phyloP scores from a whole-genome alignment of 2,329 filamentous ascomycete genomes.

The Mollisia scopiformis region DNA sequence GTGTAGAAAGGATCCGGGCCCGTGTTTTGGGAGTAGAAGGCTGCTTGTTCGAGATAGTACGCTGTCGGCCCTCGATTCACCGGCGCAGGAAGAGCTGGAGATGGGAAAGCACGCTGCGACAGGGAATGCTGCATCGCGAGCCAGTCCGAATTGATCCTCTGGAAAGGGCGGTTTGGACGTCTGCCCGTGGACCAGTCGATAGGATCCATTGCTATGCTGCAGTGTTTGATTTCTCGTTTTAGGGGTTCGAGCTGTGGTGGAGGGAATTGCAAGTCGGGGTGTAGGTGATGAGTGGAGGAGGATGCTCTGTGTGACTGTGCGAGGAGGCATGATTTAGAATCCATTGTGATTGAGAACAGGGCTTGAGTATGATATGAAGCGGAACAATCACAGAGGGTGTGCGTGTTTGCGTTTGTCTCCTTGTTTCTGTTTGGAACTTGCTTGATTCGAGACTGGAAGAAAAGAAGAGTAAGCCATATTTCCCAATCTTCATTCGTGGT shows the following conservation, averaged over 20 bases:
- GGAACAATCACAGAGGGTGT: background rate
- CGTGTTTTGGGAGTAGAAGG: background rate
- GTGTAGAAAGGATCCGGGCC: background rate
- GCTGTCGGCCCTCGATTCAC: background rate
- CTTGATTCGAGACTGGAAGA: background rate
- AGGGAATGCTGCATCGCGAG: background rate
- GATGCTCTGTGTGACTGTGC: background rate
- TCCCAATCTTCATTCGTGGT: background rate
- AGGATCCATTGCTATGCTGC: background rate
- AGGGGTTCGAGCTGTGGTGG: background rate
- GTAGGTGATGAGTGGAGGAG: background rate
- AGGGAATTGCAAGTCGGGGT: too few species aligned
- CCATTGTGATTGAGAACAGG: background rate
- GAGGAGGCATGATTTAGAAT: background rate
- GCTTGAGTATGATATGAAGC: background rate
- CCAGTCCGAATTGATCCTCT: background rate
- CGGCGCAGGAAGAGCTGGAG: background rate
- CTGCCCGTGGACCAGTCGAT: background rate
- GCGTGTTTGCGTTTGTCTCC: background rate
- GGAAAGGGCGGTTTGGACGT: background rate
- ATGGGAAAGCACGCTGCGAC: background rate
- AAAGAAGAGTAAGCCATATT: background rate
- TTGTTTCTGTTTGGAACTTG: background rate
- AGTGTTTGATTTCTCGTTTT: background rate
- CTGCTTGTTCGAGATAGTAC: conserved; percentile 4